Base-by-base conservation (phyloP, 2,329 filamentous ascomycete species). In the Dichotomopilus funicola region DNA sequence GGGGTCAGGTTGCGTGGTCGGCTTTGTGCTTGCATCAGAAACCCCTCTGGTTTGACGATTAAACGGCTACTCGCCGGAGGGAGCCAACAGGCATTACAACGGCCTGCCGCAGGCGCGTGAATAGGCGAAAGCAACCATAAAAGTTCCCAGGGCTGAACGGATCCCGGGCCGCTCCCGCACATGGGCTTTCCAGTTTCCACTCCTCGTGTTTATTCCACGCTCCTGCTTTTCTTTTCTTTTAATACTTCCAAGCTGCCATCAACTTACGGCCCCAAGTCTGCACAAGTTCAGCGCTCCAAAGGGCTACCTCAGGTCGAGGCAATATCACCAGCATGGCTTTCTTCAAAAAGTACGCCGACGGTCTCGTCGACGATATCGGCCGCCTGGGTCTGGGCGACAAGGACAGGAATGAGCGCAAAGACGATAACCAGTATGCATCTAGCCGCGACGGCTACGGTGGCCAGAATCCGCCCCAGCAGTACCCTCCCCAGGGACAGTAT, bases 321-420 rank as follows among this genome's bases (percentile, higher is more conserved):
- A 31, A 38, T 37, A 37, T 5, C 13, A 13, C 31, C 46, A 43
- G 7, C 48, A 72, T 71, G 70, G 70, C 70, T 7, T 70, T 71
- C 54, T 67, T 72, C 54, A 66, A 66, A 59, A 71, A 70, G 53
- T 62, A 71, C 27, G 63, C 64, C 49, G 67, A 68, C 37, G 66
- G 71, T 51, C 68, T 73, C 31, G 73, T 44, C 37, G 52, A 76
- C 59, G 73, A 74, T 59, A 68, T 78, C 12, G 49, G 53, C 44
- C 49, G 50, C 27, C 42, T 64, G 36, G 60, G 57, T 41, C 46
- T 63, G 48, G 61, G 56, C 45, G 47, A 61, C 46, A 27, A 27
- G 19, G 60, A 65, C 42, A 70, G 69, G 48, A 71, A 75, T 63
- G 68, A 58, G 36, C 59, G 62, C 51, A 70, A 68, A 46, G 71